Evolutionary conservation across 1,284 basidiomycete genomes (phyloP), one percentile per base, ranked within the genome.

Genomic region (Sphaerobolus stellatus): DNA sequence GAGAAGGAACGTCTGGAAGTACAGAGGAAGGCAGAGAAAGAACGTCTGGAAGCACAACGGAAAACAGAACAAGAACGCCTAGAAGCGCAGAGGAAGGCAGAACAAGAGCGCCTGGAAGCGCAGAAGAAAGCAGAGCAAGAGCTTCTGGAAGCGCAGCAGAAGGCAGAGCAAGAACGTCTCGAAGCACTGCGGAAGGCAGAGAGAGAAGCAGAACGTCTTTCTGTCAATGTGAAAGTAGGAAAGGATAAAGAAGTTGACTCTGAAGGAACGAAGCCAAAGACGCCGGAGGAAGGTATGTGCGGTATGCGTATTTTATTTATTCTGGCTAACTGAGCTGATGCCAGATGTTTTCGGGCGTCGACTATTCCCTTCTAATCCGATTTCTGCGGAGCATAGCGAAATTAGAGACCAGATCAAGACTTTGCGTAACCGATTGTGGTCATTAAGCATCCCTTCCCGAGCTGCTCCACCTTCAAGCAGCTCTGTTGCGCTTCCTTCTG

Each of bases 321-420:
- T 27, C 30, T 34, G n/a, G n/a, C n/a, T n/a, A n/a, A n/a, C n/a
- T 45, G 27, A 44, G 43, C 3, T 30, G 16, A 24, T 22, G 20
- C 18, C 48, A 84, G 87, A 87, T 66, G 73, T 86, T 20, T 87
- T 89, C 63, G 76, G 78, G 28, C 64, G 75, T 34, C 70, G 72
- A n/a, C 62, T 70, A 22, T 62, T 67, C 18, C 70, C 75, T 38
- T 66, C 71, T n/a, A n/a, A n/a, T n/a, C n/a, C n/a, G n/a, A n/a
- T n/a, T n/a, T n/a, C n/a, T n/a, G n/a, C n/a, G n/a, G n/a, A n/a
- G n/a, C n/a, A n/a, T n/a, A n/a, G n/a, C n/a, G n/a, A n/a, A n/a
- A n/a, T n/a, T n/a, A n/a, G n/a, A n/a, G n/a, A n/a, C 55, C 54
- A 38, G 20, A 55, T 62, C 27, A 45, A 49, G 16, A 46, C 59